Base-by-base conservation (phyloP, 1,139 yeast genomes). In the Pichia sp. region DNA sequence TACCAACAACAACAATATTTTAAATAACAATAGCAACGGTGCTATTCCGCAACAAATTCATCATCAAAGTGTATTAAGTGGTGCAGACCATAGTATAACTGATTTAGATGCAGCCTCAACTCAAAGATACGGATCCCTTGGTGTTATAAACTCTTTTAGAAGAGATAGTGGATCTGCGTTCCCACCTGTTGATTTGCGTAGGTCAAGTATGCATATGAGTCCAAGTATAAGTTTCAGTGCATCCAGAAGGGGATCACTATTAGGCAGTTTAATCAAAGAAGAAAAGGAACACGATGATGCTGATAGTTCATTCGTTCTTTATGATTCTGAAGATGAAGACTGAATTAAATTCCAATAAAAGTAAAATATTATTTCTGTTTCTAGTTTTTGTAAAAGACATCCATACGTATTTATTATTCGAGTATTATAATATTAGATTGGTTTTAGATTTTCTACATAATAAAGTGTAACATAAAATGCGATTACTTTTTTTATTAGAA, bases 301-400 rank as follows among this genome's bases (percentile, higher is more conserved):
- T 17, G 50, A 51, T 15, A 46, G 47, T 37, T 50, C 58, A 4
- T 44, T 52, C 8, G 60, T 52, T 3, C 51, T 53, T 12, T 52
- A 50, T 10, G 63, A 53, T 28, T 57, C 58, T 4, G 64, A 59
- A 27, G 57, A 57, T 27, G 61, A 61, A 24, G 53, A 54, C 6
- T 51, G 53, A 27, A 17, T n/a, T 10, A 19, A n/a, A 31, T 20
- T 12, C 28, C 15, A 30, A 38, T 18, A 38, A 15, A 33, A 21
- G 12, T 12, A 24, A 24, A 24, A 24, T 2, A n/a, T n/a, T n/a
- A n/a, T n/a, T 24, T 24, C 10, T 24, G 7, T 24, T 24, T 10
- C 27, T 24, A 8, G 7, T 24, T 24, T 24, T 24, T 24, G 27
- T 24, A 24, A 24, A 24, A 24, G n/a, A n/a, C n/a, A n/a, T n/a